A percentile compares a stretch with the other conserved stretches of the same genome.
phyloP scores from a whole-genome alignment of 2,329 filamentous ascomycete genomes.

The Cladophialophora chaetospira region DNA sequence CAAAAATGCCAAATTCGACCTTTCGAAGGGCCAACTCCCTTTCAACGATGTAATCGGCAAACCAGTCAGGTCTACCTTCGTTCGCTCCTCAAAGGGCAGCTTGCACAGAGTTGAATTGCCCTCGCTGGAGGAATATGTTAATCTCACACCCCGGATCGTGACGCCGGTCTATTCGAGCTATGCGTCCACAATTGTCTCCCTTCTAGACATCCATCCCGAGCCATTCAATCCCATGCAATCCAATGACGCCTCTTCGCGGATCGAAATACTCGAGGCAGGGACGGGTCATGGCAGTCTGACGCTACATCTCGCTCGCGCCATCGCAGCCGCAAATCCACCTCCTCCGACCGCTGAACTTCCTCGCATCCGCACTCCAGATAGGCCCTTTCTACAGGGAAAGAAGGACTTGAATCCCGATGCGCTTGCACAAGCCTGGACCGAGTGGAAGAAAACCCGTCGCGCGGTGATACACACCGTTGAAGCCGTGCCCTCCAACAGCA shows the following conservation, averaged over 20 bases:
- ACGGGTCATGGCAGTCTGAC: slow-evolving; percentile 83
- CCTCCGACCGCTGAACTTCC: slow-evolving; percentile 41
- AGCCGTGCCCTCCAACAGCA: slow-evolving; percentile 61
- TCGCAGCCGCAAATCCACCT: slow-evolving; percentile 69
- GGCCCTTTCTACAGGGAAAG: slow-evolving; percentile 25
- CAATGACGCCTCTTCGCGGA: slow-evolving; percentile 33
- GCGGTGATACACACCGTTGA: slow-evolving; percentile 78
- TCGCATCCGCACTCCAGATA: slow-evolving; percentile 19
- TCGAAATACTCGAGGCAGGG: slow-evolving; percentile 81
- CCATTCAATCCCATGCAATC: slow-evolving; percentile 32
- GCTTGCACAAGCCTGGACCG: slow-evolving; percentile 43
- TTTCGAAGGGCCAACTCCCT: slow-evolving; percentile 37
- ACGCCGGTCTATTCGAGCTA: slow-evolving; percentile 79
- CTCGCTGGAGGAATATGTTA: slow-evolving; percentile 72
- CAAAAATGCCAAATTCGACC: slow-evolving; percentile 39
- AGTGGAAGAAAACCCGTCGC: slow-evolving; percentile 56
- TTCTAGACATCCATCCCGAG: slow-evolving; percentile 71
- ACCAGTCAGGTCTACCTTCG: slow-evolving; percentile 31
- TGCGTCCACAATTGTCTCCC: slow-evolving; percentile 71
- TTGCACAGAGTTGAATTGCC: slow-evolving; percentile 43
- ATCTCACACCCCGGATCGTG: slow-evolving; percentile 67
- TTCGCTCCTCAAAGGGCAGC: slow-evolving; percentile 15
- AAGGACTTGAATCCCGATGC: slow-evolving; percentile 13
- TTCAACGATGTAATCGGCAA: slow-evolving; percentile 66
- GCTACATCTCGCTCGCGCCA: slow-evolving; percentile 71